Evolutionary conservation across 208 protist species (phyloP).

Genomic region (Leptomonas seymouri): DNA sequence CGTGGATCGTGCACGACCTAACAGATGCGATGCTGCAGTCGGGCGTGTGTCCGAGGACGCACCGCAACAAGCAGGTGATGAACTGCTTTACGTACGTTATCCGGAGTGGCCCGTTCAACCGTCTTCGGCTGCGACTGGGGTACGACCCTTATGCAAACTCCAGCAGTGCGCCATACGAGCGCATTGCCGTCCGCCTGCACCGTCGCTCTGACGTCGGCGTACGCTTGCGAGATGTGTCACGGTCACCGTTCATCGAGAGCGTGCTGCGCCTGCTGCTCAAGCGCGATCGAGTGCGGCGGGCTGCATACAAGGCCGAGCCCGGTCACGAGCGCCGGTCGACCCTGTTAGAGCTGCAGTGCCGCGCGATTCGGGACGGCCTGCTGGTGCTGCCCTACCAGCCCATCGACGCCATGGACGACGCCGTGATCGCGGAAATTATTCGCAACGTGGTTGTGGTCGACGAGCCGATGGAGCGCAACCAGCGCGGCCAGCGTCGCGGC

Average conservation of each 20-base stretch:
- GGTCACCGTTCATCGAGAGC: conserved; percentile 51
- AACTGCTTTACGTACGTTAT: conserved; percentile 74
- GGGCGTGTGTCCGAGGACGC: conserved; percentile 61
- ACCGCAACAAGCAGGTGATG: conserved; percentile 72
- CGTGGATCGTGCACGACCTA: conserved; percentile 64
- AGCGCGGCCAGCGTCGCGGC: conserved; percentile 34
- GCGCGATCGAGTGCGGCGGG: conserved; percentile 13
- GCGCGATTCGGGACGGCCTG: conserved; percentile 30
- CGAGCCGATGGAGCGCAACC: conserved; percentile 30
- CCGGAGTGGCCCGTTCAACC: conserved; percentile 75
- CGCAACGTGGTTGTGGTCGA: background rate
- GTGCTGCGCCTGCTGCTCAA: conserved; percentile 45
- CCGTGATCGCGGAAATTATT: conserved; percentile 39
- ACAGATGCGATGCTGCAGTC: conserved; percentile 59
- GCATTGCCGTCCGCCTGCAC: conserved; percentile 50
- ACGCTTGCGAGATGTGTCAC: conserved; percentile 66
- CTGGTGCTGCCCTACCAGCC: conserved; percentile 42
- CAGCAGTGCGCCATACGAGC: conserved; percentile 48
- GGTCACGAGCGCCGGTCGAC: conserved; percentile 32
- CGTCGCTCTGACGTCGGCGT: conserved; percentile 68
- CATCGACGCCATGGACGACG: conserved; percentile 54
- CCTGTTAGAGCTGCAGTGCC: conserved; percentile 42
- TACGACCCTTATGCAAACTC: conserved; percentile 72
- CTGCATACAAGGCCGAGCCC: conserved; percentile 21
- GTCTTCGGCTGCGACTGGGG: conserved; percentile 72